These are phyloP conservation scores for Lycium barbarum DNA, from an alignment of 257 asterid species.

Conservation along the genomic window DNA sequence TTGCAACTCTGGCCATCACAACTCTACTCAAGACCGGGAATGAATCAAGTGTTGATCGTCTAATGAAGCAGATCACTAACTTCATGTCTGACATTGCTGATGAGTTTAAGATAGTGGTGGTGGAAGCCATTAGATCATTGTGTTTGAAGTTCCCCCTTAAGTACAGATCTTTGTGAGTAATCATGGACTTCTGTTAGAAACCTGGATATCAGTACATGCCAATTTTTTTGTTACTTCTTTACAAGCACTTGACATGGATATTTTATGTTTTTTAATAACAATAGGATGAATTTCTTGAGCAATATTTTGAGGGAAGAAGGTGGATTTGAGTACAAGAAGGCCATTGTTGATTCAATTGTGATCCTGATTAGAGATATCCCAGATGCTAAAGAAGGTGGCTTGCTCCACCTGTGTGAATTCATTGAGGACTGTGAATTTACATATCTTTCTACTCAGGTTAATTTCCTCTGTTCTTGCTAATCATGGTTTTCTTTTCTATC, in stretches of 20 bases:
- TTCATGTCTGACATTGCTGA: constrained; percentile 99
- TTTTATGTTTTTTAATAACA: constrained; percentile 3
- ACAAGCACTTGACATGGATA: constrained; percentile 1
- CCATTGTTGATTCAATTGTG: constrained; percentile 93
- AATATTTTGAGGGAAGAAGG: constrained; percentile 96
- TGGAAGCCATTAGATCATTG: constrained; percentile 90
- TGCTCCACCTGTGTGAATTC: constrained; percentile 93
- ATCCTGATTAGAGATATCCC: constrained; percentile 95
- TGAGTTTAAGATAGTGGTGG: constrained; percentile 97
- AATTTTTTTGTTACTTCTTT: constrained; percentile 2
- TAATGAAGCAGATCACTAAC: constrained; percentile 92
- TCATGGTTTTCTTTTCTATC: constrained; percentile 22
- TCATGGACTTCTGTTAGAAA: constrained; percentile 30
- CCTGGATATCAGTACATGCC: constrained; percentile 9
- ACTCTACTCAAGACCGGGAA: constrained; percentile 94
- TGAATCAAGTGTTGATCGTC: constrained; percentile 91
- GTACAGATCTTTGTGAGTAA: constrained; percentile 89
- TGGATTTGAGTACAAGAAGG: constrained; percentile 94
- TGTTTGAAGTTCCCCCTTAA: constrained; percentile 95
- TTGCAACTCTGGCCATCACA: constrained; percentile 93
- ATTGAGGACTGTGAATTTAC: constrained; percentile 98
- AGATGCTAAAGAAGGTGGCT: constrained; percentile 94
- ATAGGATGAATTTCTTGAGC: constrained; percentile 95
- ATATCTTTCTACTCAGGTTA: constrained; percentile 95
- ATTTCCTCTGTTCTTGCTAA: neutral